Evolutionary conservation across 768 basidiomycete genomes (phyloP), one percentile per base, ranked within the genome.

Genomic region (Lyophyllum shimeji): DNA sequence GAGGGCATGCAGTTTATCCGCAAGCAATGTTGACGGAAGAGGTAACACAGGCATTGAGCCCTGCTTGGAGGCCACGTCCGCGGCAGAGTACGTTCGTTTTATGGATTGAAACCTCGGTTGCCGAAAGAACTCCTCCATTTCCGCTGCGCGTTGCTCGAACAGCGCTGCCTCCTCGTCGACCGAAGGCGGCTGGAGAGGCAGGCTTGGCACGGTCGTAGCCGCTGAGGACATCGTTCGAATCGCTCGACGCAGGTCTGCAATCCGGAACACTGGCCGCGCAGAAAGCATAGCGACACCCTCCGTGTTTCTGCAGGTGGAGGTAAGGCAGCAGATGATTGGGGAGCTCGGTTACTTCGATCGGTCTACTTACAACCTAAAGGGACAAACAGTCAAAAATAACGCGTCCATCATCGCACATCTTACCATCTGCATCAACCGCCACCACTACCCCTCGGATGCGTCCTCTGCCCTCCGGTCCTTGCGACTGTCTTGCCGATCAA

Each of bases 21-120:
- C 86, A 7, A 92, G 81, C n/a, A 91, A 68, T 7, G 87, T 85
- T 2, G 87, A 86, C 7, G 87, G 87, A 25, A 89, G 81, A 4
- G 90, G 87, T 15, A 87, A 74, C 17, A 91, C 83, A 7, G 93
- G 90, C 18, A 94, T 75, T 17, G 87, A 88, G 29, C 95, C 95
- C 65, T 96, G 93, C 73, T 97, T 95, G 20, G 89, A 84, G 4
- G 85, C 94, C 59, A 98, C 90, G 42, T 84, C 81, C 25, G 82
- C 81, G 3, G 94, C 80, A 4, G 88, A 75, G 72, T 98, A 98
- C 0, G 94, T 86, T 12, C 95, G 82, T 65, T 84, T 86, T 52
- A 91, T 82, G 56, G 73, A 73, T 23, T 77, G 72, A 67, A 93
- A 97, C 17, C 95, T 85, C 17, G 93, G 84, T 20, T 79, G 80